Base-by-base conservation (phyloP, 2,329 filamentous ascomycete genomes). In the Samsoniella hepiali region DNA sequence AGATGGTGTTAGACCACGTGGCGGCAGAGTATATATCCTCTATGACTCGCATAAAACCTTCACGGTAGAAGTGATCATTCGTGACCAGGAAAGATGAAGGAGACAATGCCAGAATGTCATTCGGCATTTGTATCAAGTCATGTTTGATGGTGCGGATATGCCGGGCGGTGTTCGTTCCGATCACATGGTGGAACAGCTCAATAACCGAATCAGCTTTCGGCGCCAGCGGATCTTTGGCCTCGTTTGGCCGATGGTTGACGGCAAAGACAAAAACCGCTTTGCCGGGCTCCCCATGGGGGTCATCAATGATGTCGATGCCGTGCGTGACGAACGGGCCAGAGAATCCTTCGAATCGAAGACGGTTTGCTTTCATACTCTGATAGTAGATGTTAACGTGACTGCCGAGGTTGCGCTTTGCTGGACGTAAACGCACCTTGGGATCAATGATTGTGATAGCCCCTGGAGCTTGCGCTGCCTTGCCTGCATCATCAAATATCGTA, bases 261-360 rank as follows among this genome's bases (percentile, higher is more conserved):
- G 82, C 85, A 61, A 84, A 84, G 53, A 88, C 82, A 67, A 85
- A 88, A 6, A 88, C 81, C 0, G 82, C 73, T 1, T 75, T 69
- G 10, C 70, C 70, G 3, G 65, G 65, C 2, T 72, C 42, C 54
- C 61, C 68, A 2, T 77, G 68, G 0, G 78, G 79, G 65, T 87
- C 83, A 3, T 76, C 70, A n/a, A 85, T 77, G 7, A 88, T 76
- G 64, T 86, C 84, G 65, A 88, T 84, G 1, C 86, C 86, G 66
- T 88, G 86, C 0, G 85, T 85, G 6, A 82, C 69, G 57, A 88
- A 86, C 0, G 83, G 77, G 0, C 78, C 77, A 1, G 78, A 64
- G 65, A 87, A 88, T 60, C 81, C 78, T 7, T 80, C 73, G 17
- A 87, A 78, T 0, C 68, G 65, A 3, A 88, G 75, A 29, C 79